Conservation (phyloP, 768 basidiomycete species). For the Tubosaeta brunneosetosa region DNA sequence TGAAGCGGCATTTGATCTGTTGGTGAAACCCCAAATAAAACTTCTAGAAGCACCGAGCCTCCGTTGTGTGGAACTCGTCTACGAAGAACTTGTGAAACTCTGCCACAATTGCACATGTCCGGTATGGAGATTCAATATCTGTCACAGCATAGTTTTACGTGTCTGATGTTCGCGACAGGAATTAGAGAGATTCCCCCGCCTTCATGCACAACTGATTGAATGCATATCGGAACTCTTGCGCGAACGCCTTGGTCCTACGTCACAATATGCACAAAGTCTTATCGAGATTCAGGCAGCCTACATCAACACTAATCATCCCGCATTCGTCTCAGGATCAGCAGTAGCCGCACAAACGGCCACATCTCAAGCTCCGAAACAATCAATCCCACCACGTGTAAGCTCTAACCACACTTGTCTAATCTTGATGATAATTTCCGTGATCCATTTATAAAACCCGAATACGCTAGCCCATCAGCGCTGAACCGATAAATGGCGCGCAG, state of each 20-base stretch:
- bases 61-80: conserved; percentile 95
- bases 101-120: conserved; percentile 96
- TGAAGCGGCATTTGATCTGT: conserved; percentile 91
- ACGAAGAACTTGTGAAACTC: conserved; percentile 98
- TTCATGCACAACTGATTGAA: conserved; percentile 93
- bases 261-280: conserved; percentile 92
- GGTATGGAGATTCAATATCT: conserved; percentile 43
- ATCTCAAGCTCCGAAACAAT: conserved; percentile 39
- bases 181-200: conserved; percentile 88
- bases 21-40: conserved; percentile 98
- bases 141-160: not conserved
- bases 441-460: conserved; percentile 7
- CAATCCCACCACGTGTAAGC: conserved; percentile 51
- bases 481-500: conserved; percentile 52
- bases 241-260: conserved; percentile 93
- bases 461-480: conserved; percentile 57
- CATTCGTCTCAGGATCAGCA: conserved; percentile 81
- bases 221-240: conserved; percentile 94
- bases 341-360: conserved; percentile 49
- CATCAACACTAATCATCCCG: conserved; percentile 98
- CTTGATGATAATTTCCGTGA: conserved; percentile 13
- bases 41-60: conserved; percentile 90
- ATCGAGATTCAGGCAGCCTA: conserved; percentile 98
- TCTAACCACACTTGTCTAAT: conserved; percentile 6
- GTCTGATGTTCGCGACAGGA: conserved; percentile 51